Base-by-base conservation (phyloP, 257 asterid genomes). In the Mentha longifolia region DNA sequence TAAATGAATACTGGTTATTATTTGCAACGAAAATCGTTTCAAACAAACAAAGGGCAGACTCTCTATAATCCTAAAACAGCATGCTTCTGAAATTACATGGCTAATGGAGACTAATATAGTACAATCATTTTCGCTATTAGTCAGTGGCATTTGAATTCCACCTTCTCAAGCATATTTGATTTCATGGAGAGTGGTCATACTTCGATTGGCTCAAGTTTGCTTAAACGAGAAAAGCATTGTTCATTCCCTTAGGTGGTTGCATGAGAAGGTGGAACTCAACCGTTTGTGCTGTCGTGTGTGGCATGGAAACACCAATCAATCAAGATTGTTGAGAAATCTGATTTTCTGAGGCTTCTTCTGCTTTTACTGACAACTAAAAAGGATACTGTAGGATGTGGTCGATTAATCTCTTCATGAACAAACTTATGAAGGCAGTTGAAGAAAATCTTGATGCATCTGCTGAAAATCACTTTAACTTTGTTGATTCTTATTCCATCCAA, bases 331-430 rank as follows among this genome's bases (percentile, higher is more conserved):
- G 68, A 50, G 64, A 19, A 57, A 43, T 16, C 19, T 28, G 46
- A 49, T 14, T 7, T 41, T 72, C 57, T 57, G 46, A 59, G 68
- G 56, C 62, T 71, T 57, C 25, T 41, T 22, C 73, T 46, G 50
- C 51, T 49, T 52, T 41, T 28, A 16, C 28, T 39, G 61, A 69
- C 58, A 59, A 55, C 75, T 25, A 13, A 60, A 65, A 65, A 73
- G 69, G 73, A 78, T 72, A 76, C 60, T 30, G 70, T 77, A 74
- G 81, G 72, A 92, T 92, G 98, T 92, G 98, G 97, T 83, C 91
- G 50, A 70, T 88, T 78, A 61, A 74, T 87, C 74, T 81, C 67
- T 74, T 92, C 61, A 74, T 89, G 74, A 90, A 80, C 89, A 92
- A 90, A 72, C 80, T 92, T 78, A 16, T 86, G 83, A 87, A 88